Base-by-base conservation (phyloP, 371 early-diverging fungal species). In the Syncephalastrum sp. region DNA sequence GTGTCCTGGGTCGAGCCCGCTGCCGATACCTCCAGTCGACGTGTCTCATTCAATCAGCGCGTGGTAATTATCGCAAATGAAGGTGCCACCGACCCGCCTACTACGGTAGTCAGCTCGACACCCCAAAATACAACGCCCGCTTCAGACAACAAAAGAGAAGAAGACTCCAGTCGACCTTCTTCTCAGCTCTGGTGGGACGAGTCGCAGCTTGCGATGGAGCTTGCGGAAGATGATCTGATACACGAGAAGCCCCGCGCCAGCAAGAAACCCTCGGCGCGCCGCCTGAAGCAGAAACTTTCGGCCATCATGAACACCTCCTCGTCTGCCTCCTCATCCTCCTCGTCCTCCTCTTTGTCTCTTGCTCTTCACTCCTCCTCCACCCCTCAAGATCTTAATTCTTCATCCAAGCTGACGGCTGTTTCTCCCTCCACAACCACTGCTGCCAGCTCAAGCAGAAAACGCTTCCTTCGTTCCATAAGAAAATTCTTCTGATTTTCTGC, bases 181-280 rank as follows among this genome's bases (percentile, higher is more conserved):
- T 10, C 53, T 3, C 19, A 52, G n/a, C 25, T 42, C 21, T 51
- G 50, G 58, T 58, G 58, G 58, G 58, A 58, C 45, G 58, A 58
- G 43, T 58, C 58, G 4, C 58, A 58, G 47, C 47, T 58, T 23
- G 58, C 58, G 19, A 50, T 58, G 58, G 58, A 58, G 42, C 45
- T 58, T 16, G 58, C 58, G 0, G 58, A 58, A 24, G 58, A 58
- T 58, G 58, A 58, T 47, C 15, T 58, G 25, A 58, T 58, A 21
- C 51, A 58, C 15, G 33, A 44, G 7, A 50, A 42, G 33, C 48
- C 33, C 16, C 42, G 44, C 29, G 17, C 38, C 23, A 54, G 27
- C 10, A 46, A 15, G n/a, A 46, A 46, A 7, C 54, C 52, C 21
- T 56, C 57, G 12, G 52, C 58, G 21, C 42, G 58, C 29, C 58